Evolutionary conservation across 192 early-diverging fungal species (phyloP).

Genomic region (Martensiomyces pterosporus): DNA sequence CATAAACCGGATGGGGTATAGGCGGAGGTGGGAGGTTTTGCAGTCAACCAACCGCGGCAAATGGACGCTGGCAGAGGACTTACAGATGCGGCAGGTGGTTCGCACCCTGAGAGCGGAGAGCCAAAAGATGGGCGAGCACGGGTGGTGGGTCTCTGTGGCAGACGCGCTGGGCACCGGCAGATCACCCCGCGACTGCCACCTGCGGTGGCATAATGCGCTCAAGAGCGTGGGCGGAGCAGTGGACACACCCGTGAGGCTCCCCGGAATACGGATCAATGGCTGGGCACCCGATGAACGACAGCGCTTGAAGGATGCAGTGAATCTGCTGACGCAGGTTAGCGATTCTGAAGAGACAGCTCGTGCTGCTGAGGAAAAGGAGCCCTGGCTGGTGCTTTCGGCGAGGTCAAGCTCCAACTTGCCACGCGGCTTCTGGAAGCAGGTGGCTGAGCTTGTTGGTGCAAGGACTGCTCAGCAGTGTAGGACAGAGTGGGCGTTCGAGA

Average conservation of each 20-base stretch:
- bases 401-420: background rate
- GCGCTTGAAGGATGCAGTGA: background rate
- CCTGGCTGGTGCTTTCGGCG: slow-evolving; percentile 8
- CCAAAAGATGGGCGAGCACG: background rate
- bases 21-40: slow-evolving; percentile 5
- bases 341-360: background rate
- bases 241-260: background rate
- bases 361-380: slow-evolving; percentile 1
- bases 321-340: background rate
- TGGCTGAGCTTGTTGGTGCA: slow-evolving; percentile 6
- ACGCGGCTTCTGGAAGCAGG: slow-evolving; percentile 3
- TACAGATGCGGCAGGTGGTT: background rate
- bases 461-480: slow-evolving; percentile 8
- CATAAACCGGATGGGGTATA: slow-evolving; percentile 2
- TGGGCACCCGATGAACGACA: slow-evolving; percentile 3
- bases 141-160: slow-evolving; percentile 9
- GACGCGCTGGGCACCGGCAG: slow-evolving; percentile 4
- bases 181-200: slow-evolving; percentile 8
- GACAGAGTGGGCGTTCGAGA: background rate
- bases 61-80: slow-evolving; percentile 11
- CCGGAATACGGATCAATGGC: background rate
- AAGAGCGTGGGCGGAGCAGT: background rate
- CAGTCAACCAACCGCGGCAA: background rate
- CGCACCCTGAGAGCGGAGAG: background rate
- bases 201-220: slow-evolving; percentile 2